A percentile compares a stretch with the other conserved stretches of the same genome.
These are phyloP conservation scores for Pseudocercospora fijiensis DNA, from an alignment of 2,329 filamentous ascomycete genomes.

Conservation along the genomic window DNA sequence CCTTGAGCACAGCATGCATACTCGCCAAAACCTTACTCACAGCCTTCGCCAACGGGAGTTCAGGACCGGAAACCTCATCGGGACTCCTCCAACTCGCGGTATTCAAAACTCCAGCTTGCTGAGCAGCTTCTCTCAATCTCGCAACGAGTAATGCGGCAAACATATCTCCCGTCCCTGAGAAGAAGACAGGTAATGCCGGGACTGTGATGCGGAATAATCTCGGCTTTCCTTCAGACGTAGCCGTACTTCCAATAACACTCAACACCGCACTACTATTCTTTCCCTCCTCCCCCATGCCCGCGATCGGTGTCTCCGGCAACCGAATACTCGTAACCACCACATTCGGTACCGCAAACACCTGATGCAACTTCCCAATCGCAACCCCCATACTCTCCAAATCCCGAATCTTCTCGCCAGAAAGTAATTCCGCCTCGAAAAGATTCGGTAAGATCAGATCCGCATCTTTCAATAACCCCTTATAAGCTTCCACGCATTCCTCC, in stretches of 20 bases:
- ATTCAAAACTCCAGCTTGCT: constrained; percentile 52
- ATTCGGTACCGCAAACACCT: constrained; percentile 71
- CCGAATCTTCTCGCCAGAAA: constrained; percentile 80
- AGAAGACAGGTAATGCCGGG: constrained; percentile 86
- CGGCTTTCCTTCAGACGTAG: constrained; percentile 61
- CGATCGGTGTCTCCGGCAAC: constrained; percentile 56
- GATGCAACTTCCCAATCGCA: constrained; percentile 61
- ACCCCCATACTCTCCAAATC: constrained; percentile 69
- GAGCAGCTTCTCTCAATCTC: constrained; percentile 79
- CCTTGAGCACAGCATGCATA: constrained; percentile 81
- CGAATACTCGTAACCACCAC: constrained; percentile 80
- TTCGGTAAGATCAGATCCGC: constrained; percentile 94
- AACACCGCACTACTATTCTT: constrained; percentile 27
- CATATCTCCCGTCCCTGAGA: constrained; percentile 97
- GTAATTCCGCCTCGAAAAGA: constrained; percentile 93
- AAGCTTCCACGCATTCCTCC: constrained; percentile 86
- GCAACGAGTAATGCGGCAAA: constrained; percentile 89
- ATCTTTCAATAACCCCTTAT: constrained; percentile 73
- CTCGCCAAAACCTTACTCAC: constrained; percentile 84
- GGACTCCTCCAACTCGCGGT: constrained; percentile 71
- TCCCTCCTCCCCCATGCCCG: constrained; percentile 42
- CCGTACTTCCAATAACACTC: constrained; percentile 73
- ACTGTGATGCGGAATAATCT: constrained; percentile 88
- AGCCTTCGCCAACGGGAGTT: constrained; percentile 79
- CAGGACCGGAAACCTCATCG: constrained; percentile 65